These are phyloP conservation scores for Boletellus sp. DNA, from an alignment of 768 basidiomycete genomes.

Conservation along the genomic window DNA sequence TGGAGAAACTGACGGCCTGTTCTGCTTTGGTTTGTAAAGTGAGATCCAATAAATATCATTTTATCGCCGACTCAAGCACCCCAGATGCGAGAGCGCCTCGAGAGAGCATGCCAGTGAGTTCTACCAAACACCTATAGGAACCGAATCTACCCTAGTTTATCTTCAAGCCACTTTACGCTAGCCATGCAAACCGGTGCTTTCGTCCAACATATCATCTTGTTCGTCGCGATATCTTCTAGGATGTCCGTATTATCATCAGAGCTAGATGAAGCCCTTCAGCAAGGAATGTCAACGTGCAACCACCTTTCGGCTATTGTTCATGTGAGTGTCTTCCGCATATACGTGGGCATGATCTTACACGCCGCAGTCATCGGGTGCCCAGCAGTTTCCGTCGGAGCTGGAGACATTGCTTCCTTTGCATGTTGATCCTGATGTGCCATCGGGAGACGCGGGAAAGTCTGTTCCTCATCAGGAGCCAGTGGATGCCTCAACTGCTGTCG, in stretches of 20 bases:
- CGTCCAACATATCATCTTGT: conserved; percentile 58
- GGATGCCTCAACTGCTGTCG: not conserved
- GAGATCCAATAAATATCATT: conserved; percentile 4
- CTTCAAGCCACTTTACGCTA: conserved; percentile 52
- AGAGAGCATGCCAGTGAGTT: conserved; percentile 54
- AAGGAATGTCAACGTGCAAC: conserved; percentile 23
- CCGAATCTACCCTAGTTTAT: not conserved
- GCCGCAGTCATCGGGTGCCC: conserved; percentile 15
- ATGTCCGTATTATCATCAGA: conserved; percentile 45
- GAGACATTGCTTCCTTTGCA: not conserved
- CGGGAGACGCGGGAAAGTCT: conserved; percentile 16
- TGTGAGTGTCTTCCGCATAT: conserved; percentile 24
- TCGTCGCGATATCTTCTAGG: conserved; percentile 61
- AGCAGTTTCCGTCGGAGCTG: not conserved
- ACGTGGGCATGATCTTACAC: conserved; percentile 2
- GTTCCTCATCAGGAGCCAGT: conserved; percentile 6
- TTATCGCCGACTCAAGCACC: conserved; percentile 1
- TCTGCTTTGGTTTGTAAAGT: conserved; percentile 47
- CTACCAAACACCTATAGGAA: not conserved
- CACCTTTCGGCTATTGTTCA: conserved; percentile 29
- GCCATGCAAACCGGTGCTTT: conserved; percentile 74
- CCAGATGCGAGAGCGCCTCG: conserved; percentile 46
- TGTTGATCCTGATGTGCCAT: not conserved
- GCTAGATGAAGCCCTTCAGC: conserved; percentile 38
- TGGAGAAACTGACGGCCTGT: conserved; percentile 36